Percentiles rank a stretch among this genome's conserved stretches.
Conservation (phyloP, 2,329 filamentous ascomycete genomes). For the Exophiala oligosperma region DNA sequence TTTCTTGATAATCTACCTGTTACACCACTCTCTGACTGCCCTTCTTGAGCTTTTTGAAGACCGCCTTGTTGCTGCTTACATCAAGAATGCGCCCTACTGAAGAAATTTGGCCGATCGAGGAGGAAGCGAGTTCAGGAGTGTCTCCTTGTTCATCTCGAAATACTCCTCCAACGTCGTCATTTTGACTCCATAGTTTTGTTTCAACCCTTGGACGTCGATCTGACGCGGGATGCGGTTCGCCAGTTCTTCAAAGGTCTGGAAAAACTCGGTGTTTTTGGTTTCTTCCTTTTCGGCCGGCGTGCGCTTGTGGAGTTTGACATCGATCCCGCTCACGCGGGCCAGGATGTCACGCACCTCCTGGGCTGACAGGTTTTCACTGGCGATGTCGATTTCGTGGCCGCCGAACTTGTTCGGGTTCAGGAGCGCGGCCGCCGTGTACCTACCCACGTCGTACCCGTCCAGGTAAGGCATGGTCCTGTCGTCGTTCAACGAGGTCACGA, state of each 20-base stretch:
- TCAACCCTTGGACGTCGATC: constrained; percentile 14
- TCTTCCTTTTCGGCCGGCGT: constrained; percentile 44
- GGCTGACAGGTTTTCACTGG: constrained; percentile 41
- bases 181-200: constrained; percentile 40
- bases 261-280: constrained; percentile 37
- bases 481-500: constrained; percentile 37
- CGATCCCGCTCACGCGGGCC: constrained; percentile 33
- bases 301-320: constrained; percentile 41
- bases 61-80: too few species aligned
- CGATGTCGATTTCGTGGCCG: constrained; percentile 42
- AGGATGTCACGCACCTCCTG: constrained; percentile 42
- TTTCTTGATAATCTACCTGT: too few species aligned
- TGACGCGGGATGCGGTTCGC: constrained; percentile 34
- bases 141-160: constrained; percentile 41
- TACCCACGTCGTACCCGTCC: constrained; percentile 51
- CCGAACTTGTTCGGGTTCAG: constrained; percentile 44
- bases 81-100: too few species aligned
- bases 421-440: constrained; percentile 47
- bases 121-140: constrained; percentile 11
- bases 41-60: too few species aligned
- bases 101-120: constrained; percentile 2
- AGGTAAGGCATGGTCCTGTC: constrained; percentile 45
- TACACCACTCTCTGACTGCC: too few species aligned
- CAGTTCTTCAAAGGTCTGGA: constrained; percentile 41
- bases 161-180: constrained; percentile 48